Percentiles rank a stretch among this genome's conserved stretches.
Evolutionary conservation across 129 eudicot genomes (phyloP).

Genomic region (Silybum marianum): DNA sequence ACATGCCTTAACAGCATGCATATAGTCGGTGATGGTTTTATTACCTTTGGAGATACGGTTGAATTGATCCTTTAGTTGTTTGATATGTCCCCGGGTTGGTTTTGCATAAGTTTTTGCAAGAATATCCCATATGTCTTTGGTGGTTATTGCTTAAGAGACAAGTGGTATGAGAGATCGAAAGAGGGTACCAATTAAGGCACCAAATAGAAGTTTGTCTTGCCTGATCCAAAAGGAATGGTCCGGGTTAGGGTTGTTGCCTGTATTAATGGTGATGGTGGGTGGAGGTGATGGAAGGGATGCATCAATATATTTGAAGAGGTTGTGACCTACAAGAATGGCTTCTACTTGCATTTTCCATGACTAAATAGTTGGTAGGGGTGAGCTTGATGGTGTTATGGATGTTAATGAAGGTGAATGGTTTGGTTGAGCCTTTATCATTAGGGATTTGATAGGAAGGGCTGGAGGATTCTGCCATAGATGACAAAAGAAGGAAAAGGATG

Average conservation of each 20-base stretch:
- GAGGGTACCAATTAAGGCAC: constrained; percentile 11
- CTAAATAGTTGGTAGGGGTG: no score
- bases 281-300: not conserved
- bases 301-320: not conserved
- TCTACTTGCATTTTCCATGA: no score
- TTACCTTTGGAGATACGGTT: not conserved
- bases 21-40: not conserved
- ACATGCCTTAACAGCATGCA: not conserved
- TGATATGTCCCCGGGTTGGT: constrained; percentile 9
- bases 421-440: no score
- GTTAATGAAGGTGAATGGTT: no score
- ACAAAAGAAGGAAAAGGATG: no score
- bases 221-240: not conserved
- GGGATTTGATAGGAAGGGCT: no score
- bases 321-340: no score
- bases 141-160: constrained; percentile 1
- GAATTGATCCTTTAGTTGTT: not conserved
- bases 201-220: constrained; percentile 19
- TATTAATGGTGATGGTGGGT: no score
- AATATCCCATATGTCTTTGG: constrained; percentile 11
- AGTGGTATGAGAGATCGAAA: not conserved
- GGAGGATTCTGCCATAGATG: no score
- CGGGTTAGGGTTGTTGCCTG: not conserved
- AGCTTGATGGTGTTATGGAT: no score
- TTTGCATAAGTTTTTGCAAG: constrained; percentile 12